Percentiles rank a stretch among this genome's conserved stretches.
phyloP scores from a whole-genome alignment of 345 rosid genomes.

The Euphorbia peplus region DNA sequence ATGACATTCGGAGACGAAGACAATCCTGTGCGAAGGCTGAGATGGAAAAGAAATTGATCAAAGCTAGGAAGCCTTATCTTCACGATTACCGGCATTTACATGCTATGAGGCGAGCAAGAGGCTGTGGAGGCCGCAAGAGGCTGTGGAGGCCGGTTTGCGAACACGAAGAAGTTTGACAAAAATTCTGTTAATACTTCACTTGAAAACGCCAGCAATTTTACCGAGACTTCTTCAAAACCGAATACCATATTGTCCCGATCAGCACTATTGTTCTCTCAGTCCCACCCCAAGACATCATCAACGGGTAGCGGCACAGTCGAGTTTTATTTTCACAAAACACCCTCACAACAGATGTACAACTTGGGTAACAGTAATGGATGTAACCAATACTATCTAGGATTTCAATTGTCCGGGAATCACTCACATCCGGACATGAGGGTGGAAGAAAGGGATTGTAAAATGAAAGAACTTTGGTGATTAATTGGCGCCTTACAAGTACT shows the following conservation, averaged over 20 bases:
- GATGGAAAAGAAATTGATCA: slow-evolving; percentile 15
- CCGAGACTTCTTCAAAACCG: slow-evolving; percentile 10
- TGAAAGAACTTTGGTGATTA: slow-evolving; percentile 23
- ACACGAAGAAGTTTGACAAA: slow-evolving; percentile 18
- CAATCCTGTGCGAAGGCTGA: slow-evolving; percentile 27
- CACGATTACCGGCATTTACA: slow-evolving; percentile 27
- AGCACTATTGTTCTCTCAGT: not conserved
- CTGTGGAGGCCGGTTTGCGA: slow-evolving; percentile 27
- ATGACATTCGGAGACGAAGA: slow-evolving; percentile 31
- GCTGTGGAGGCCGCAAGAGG: too few species aligned
- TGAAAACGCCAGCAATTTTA: slow-evolving; percentile 11
- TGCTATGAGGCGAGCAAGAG: slow-evolving; percentile 26
- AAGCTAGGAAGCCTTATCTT: slow-evolving; percentile 27
- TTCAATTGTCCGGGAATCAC: slow-evolving; percentile 17
- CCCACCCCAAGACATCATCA: slow-evolving; percentile 16
- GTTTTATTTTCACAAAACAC: not conserved
- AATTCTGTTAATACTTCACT: slow-evolving; percentile 10
- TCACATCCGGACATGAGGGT: slow-evolving; percentile 8
- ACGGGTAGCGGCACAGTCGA: slow-evolving; percentile 9
- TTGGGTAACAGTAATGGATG: slow-evolving; percentile 15
- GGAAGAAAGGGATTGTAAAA: slow-evolving; percentile 23
- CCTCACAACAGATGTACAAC: slow-evolving; percentile 14
- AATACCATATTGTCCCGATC: slow-evolving; percentile 19
- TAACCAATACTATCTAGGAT: slow-evolving; percentile 17
- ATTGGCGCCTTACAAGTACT: slow-evolving; percentile 13